These are phyloP conservation scores for Hypoxylon rubiginosum DNA, from an alignment of 2,329 filamentous ascomycete genomes.

Conservation along the genomic window DNA sequence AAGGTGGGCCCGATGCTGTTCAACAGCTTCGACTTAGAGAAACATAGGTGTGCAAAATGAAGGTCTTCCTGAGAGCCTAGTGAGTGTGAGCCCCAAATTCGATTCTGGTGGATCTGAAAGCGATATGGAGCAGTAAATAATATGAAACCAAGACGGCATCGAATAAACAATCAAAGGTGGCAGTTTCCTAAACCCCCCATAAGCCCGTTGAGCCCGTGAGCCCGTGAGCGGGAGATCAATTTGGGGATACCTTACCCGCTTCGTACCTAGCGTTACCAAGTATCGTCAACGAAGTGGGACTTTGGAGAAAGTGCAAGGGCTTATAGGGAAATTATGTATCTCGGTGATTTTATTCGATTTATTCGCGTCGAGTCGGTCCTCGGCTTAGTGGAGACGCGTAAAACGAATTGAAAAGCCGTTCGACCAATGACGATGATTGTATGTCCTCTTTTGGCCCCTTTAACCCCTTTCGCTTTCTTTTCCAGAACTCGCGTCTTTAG, in stretches of 20 bases:
- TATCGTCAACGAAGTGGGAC: constrained; percentile 31
- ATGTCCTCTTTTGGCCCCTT: background rate
- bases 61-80: constrained; percentile 13
- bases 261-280: constrained; percentile 24
- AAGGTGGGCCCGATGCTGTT: constrained; percentile 35
- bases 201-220: background rate
- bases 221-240: constrained; percentile 36
- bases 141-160: constrained; percentile 29
- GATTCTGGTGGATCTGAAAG: constrained; percentile 14
- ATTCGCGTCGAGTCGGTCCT: constrained; percentile 41
- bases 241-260: constrained; percentile 30
- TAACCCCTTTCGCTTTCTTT: constrained; percentile 14
- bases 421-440: constrained; percentile 11
- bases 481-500: background rate
- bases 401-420: constrained; percentile 26
- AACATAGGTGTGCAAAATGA: constrained; percentile 31
- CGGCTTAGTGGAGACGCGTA: constrained; percentile 46
- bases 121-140: constrained; percentile 31
- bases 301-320: constrained; percentile 33
- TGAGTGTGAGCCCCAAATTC: background rate
- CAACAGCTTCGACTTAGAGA: constrained; percentile 43
- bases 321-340: constrained; percentile 30
- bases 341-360: constrained; percentile 14
- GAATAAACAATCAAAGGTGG: constrained; percentile 35
- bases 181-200: constrained; percentile 19